Conservation (phyloP, 768 basidiomycete species). For the Lanmaoa rubissima region DNA sequence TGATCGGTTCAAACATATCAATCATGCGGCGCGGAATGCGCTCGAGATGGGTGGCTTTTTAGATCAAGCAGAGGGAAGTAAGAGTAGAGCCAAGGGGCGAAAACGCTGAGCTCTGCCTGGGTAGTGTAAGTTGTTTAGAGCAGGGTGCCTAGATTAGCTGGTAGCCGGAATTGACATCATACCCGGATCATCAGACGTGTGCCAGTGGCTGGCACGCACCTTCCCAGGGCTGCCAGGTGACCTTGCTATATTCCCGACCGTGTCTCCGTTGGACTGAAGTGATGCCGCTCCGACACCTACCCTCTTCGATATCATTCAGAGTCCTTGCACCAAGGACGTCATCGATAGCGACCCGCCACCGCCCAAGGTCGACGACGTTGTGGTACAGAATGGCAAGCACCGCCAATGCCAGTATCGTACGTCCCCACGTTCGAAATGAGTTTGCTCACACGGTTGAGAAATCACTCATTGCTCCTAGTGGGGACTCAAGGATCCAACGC, state of each 20-base stretch:
- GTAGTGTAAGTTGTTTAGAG: background rate
- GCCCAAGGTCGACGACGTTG: conserved; percentile 11
- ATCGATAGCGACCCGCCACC: conserved; percentile 1
- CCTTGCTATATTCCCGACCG: background rate
- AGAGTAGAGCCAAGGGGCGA: conserved; percentile 24
- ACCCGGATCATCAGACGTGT: background rate
- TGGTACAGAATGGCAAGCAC: conserved; percentile 57
- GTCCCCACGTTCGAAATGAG: conserved; percentile 17
- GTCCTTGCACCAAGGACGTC: conserved; percentile 17
- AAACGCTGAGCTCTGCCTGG: conserved; percentile 20
- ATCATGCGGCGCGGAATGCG: conserved; percentile 90
- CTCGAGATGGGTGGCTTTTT: conserved; percentile 87
- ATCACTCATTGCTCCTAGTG: conserved; percentile 40
- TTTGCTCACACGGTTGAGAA: background rate
- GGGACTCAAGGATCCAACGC: conserved; percentile 71
- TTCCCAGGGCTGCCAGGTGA: conserved; percentile 9
- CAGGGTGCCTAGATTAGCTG: background rate
- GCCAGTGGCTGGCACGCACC: background rate
- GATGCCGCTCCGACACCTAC: conserved; percentile 15
- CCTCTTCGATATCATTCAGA: conserved; percentile 18
- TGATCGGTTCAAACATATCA: conserved; percentile 90
- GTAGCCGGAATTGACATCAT: background rate
- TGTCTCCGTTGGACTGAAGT: conserved; percentile 2
- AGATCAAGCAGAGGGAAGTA: conserved; percentile 42
- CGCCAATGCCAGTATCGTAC: conserved; percentile 28